Percentiles rank a stretch among this genome's conserved stretches.
phyloP scores from a whole-genome alignment of 768 basidiomycete genomes.

The Mycena polygramma region DNA sequence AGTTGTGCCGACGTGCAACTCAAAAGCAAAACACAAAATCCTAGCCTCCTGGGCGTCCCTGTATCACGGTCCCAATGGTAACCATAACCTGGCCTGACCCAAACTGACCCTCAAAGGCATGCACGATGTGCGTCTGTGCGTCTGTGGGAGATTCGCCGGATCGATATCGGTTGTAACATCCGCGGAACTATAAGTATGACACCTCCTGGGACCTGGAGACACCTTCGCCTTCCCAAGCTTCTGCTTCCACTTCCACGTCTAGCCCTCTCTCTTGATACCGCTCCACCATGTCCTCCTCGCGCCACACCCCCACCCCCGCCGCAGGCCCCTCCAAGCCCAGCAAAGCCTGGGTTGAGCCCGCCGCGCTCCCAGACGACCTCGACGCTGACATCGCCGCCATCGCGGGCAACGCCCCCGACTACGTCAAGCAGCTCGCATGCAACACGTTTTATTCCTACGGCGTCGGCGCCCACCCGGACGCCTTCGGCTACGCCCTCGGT shows the following conservation, averaged over 20 bases:
- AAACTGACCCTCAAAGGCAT: too few species aligned
- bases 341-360: slow-evolving; percentile 73
- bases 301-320: background rate
- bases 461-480: slow-evolving; percentile 68
- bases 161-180: too few species aligned
- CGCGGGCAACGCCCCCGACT: slow-evolving; percentile 72
- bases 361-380: slow-evolving; percentile 68
- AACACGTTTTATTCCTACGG: slow-evolving; percentile 80
- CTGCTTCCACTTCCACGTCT: background rate
- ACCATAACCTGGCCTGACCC: too few species aligned
- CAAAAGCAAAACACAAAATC: too few species aligned
- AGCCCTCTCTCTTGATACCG: background rate
- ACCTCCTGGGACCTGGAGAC: too few species aligned
- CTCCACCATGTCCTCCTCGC: slow-evolving; percentile 1
- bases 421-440: slow-evolving; percentile 74
- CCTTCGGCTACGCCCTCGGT: slow-evolving; percentile 74
- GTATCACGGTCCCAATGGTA: too few species aligned
- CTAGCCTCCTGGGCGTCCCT: too few species aligned
- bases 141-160: too few species aligned
- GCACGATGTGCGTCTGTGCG: too few species aligned
- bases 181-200: too few species aligned
- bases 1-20: too few species aligned
- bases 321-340: background rate
- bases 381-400: slow-evolving; percentile 70
- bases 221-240: too few species aligned